Evolutionary conservation across 768 basidiomycete genomes (phyloP).

Genomic region (Pleurotus djamor): DNA sequence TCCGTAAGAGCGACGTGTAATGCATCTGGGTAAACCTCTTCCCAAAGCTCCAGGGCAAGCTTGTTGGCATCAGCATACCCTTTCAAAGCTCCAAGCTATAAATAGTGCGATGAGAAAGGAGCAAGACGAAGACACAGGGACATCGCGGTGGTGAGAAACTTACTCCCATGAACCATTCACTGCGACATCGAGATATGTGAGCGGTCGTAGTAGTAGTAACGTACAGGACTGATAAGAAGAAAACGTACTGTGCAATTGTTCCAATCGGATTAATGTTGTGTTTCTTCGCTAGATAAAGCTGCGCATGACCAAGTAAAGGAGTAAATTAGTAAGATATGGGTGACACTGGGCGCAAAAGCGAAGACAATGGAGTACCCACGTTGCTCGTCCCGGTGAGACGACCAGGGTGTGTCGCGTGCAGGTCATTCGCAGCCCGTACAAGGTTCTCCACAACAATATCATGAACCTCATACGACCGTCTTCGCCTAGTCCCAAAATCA

Average conservation of each 20-base stretch:
- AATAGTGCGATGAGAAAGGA: background rate
- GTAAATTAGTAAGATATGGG: constrained; percentile 3
- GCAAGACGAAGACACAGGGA: background rate
- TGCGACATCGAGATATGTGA: constrained; percentile 18
- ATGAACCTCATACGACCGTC: constrained; percentile 73
- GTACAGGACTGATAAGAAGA: background rate
- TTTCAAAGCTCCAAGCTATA: constrained; percentile 77
- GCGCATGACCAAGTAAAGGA: background rate
- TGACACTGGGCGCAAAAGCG: background rate
- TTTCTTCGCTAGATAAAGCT: constrained; percentile 86
- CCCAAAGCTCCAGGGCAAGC: constrained; percentile 83
- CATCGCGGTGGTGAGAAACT: constrained; percentile 17
- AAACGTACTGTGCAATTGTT: constrained; percentile 81
- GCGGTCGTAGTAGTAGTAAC: constrained; percentile 10
- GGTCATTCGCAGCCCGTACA: constrained; percentile 57
- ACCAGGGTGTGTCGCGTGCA: constrained; percentile 37
- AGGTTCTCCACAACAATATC: constrained; percentile 74
- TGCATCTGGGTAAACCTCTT: constrained; percentile 59
- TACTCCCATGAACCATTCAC: constrained; percentile 93
- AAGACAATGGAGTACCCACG: constrained; percentile 39
- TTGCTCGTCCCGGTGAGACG: constrained; percentile 86
- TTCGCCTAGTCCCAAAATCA: constrained; percentile 86
- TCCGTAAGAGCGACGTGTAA: constrained; percentile 86
- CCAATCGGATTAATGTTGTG: constrained; percentile 68
- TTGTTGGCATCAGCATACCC: constrained; percentile 81